Percentiles rank a stretch among this genome's conserved stretches.
Conservation (phyloP, 106 monocot species). For the Apostasia ramifera region DNA sequence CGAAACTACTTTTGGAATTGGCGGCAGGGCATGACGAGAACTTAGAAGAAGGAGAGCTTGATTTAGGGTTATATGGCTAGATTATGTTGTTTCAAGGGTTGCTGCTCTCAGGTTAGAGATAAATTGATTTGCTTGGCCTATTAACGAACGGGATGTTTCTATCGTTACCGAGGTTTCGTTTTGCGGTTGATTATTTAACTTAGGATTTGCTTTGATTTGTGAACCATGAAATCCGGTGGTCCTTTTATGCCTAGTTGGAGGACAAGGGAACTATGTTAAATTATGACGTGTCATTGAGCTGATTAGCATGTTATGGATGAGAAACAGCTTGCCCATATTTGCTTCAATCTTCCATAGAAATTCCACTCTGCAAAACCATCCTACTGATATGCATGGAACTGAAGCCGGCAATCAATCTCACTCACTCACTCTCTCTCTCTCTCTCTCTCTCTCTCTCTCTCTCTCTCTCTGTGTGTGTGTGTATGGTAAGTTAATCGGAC, state of each 20-base stretch:
- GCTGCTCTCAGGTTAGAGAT: constrained; percentile 25
- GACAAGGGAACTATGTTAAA: background rate
- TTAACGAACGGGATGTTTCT: background rate
- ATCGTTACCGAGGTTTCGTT: background rate
- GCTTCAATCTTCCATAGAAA: too few species aligned
- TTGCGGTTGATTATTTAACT: background rate
- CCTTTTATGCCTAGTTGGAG: too few species aligned
- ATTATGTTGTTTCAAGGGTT: constrained; percentile 28
- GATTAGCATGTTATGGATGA: background rate
- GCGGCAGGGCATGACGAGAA: background rate
- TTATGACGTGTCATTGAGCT: too few species aligned
- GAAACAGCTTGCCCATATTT: too few species aligned
- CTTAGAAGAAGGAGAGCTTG: background rate
- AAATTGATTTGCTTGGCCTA: background rate
- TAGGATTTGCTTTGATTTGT: background rate
- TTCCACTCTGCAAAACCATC: too few species aligned
- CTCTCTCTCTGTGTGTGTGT: too few species aligned
- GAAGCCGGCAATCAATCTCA: too few species aligned
- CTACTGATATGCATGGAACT: too few species aligned
- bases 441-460: too few species aligned
- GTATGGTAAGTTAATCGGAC: too few species aligned
- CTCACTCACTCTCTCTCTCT: too few species aligned
- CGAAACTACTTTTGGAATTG: background rate
- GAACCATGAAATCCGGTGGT: background rate
- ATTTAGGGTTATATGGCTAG: constrained; percentile 25